Evolutionary conservation across 306 rosid species (phyloP), one percentile per base, ranked within the genome.

Genomic region (Prunus davidiana): DNA sequence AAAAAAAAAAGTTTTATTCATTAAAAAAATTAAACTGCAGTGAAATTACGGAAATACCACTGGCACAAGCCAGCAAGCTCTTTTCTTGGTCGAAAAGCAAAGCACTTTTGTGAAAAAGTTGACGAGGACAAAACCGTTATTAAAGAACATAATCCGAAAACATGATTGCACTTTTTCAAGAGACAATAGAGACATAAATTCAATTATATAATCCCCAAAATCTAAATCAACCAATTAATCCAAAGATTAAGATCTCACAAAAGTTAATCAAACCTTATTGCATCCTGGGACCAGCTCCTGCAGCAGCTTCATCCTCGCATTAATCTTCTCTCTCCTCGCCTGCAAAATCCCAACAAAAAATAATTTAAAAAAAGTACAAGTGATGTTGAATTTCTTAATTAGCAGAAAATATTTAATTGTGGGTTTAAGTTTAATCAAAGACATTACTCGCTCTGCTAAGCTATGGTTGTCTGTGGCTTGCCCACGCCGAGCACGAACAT

Each of bases 261-360:
- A 76, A 55, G 82, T 45, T 80, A 76, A 75, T 67, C 88, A 67
- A 77, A 95, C 97, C 98, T 95, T 92, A 28, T 84, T 86, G 92
- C 98, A 95, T 24, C 98, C 98, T 16, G 98, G 98, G 93, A 95
- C 98, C 91, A 95, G 90, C 78, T 95, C 98, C 80, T 95, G 98
- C 45, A 95, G 89, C 67, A 90, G 76, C 85, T 95, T 95, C 98
- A 95, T 95, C 75, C 98, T 89, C 72, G 97, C 97, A 80, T 95
- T 95, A 73, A 95, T 95, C 83, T 95, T 95, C 94, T 95, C 98
- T 89, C 98, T 92, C 96, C 98, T 95, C 24, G 98, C 98, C 98
- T 95, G 80, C 16, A 56, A 76, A 27, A 28, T 52, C 25, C 41
- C 28, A 6, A 38, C 2, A 18, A 64, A 27, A 24, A 22, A 56